Conservation (phyloP, 768 basidiomycete species). For the Russula compacta region DNA sequence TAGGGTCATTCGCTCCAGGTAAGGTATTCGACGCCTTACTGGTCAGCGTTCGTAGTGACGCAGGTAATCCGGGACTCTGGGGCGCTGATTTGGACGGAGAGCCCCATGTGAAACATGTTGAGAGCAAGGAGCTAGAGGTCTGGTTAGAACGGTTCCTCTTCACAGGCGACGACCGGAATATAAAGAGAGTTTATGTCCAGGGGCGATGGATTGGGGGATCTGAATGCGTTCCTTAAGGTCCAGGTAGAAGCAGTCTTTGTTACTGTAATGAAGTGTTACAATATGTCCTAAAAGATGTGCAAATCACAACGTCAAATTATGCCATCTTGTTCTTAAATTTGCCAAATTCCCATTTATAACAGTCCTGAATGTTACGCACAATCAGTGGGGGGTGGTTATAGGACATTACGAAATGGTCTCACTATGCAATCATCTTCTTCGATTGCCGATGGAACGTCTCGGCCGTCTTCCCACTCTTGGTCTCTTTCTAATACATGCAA, state of each 20-base stretch:
- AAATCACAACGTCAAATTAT: background rate
- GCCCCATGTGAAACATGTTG: slow-evolving; percentile 17
- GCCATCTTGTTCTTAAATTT: slow-evolving; percentile 30
- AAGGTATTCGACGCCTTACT: slow-evolving; percentile 89
- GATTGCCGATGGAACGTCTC: slow-evolving; percentile 49
- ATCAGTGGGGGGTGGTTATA: background rate
- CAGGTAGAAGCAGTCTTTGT: background rate
- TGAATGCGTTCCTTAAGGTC: slow-evolving; percentile 20
- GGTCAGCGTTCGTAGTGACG: slow-evolving; percentile 46
- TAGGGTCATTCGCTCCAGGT: slow-evolving; percentile 71
- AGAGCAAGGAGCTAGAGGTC: slow-evolving; percentile 37
- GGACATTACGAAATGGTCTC: slow-evolving; percentile 19
- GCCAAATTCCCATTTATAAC: slow-evolving; percentile 70
- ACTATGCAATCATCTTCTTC: slow-evolving; percentile 59
- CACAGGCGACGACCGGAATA: slow-evolving; percentile 80
- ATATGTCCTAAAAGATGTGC: slow-evolving; percentile 4
- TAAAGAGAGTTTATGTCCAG: slow-evolving; percentile 74
- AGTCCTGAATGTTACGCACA: slow-evolving; percentile 41
- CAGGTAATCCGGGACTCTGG: slow-evolving; percentile 53
- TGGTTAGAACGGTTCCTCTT: slow-evolving; percentile 81
- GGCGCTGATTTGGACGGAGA: slow-evolving; percentile 31
- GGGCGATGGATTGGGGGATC: slow-evolving; percentile 71
- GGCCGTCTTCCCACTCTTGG: slow-evolving; percentile 34
- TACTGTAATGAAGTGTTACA: background rate
- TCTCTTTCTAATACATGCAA: slow-evolving; percentile 43